Conservation (phyloP, 352 stramenopile genomes). For the Pythium dissotocum region DNA sequence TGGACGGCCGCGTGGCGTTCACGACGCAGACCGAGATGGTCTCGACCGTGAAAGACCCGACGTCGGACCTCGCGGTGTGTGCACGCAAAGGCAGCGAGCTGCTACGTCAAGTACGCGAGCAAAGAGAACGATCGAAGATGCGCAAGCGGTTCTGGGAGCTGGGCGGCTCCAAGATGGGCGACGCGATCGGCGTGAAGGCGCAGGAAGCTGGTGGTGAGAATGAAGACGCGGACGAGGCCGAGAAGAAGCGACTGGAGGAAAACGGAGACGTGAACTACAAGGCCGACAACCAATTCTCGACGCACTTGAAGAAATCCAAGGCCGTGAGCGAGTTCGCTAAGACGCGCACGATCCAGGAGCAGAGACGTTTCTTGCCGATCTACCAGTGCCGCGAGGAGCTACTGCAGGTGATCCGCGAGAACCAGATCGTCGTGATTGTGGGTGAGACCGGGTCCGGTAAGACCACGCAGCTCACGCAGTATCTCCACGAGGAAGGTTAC, state of each 20-base stretch:
- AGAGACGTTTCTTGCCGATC: slow-evolving; percentile 96
- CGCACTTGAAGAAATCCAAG: slow-evolving; percentile 91
- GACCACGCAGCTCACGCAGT: slow-evolving; percentile 98
- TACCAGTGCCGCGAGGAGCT: slow-evolving; percentile 95
- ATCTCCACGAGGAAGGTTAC: slow-evolving; percentile 92
- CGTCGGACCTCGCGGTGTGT: slow-evolving; percentile 95
- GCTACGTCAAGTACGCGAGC: slow-evolving; percentile 73
- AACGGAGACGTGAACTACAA: slow-evolving; percentile 91
- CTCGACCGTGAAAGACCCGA: slow-evolving; percentile 94
- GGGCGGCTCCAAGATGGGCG: slow-evolving; percentile 95
- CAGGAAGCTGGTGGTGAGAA: slow-evolving; percentile 58
- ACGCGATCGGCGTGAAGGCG: slow-evolving; percentile 92
- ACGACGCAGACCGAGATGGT: slow-evolving; percentile 95
- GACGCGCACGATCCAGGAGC: slow-evolving; percentile 94
- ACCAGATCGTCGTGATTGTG: slow-evolving; percentile 98
- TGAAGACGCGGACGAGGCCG: slow-evolving; percentile 45
- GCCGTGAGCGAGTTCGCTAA: slow-evolving; percentile 96
- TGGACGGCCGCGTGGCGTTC: slow-evolving; percentile 94
- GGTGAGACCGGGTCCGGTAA: slow-evolving; percentile 97
- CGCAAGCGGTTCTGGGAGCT: slow-evolving; percentile 99
- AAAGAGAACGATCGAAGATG: slow-evolving; percentile 91
- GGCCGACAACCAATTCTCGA: slow-evolving; percentile 93
- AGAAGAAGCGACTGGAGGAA: slow-evolving; percentile 30
- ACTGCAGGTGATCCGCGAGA: slow-evolving; percentile 96
- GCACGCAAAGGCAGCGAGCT: slow-evolving; percentile 92